phyloP scores from a whole-genome alignment of 805 yeast species.

The Spathaspora boniae region DNA sequence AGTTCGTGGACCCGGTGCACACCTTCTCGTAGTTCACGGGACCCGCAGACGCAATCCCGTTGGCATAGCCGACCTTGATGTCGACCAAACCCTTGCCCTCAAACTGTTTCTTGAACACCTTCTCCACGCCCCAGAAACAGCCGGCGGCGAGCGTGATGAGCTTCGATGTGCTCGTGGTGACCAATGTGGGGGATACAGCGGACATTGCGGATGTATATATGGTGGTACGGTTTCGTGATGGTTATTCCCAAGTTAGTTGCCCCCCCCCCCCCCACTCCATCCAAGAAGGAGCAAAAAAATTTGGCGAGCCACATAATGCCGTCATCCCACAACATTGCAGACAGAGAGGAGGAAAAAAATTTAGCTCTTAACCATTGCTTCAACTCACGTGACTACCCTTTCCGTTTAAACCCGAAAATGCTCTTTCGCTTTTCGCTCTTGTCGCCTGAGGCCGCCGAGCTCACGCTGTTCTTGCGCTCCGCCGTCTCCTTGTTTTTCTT shows the following conservation, averaged over 20 bases:
- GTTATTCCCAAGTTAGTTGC: too few species aligned
- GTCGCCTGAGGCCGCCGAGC: neutral
- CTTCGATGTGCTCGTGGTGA: slow-evolving; percentile 31
- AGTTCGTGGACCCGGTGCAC: slow-evolving; percentile 69
- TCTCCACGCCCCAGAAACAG: slow-evolving; percentile 90
- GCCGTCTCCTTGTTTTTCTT: slow-evolving; percentile 27
- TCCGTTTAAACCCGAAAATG: slow-evolving; percentile 36
- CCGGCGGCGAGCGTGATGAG: slow-evolving; percentile 50
- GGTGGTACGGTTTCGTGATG: too few species aligned
- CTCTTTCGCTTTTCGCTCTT: slow-evolving; percentile 23
- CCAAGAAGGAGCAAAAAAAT: too few species aligned
- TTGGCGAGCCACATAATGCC: too few species aligned
- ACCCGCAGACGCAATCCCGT: slow-evolving; percentile 59
- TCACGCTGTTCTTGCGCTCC: slow-evolving; percentile 13
- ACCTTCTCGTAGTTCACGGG: slow-evolving; percentile 58
- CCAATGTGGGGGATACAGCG: slow-evolving; percentile 32
- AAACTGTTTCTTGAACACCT: slow-evolving; percentile 70
- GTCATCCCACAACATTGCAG: too few species aligned
- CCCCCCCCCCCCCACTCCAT: too few species aligned
- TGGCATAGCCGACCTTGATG: slow-evolving; percentile 85
- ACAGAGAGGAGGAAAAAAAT: too few species aligned
- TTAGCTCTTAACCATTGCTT: too few species aligned
- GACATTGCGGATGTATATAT: slow-evolving; percentile 3
- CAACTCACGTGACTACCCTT: slow-evolving; percentile 7
- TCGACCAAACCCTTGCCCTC: slow-evolving; percentile 65